Evolutionary conservation across 2,329 filamentous ascomycete genomes (phyloP), one percentile per base, ranked within the genome.

Genomic region (Colletotrichum sublineola): DNA sequence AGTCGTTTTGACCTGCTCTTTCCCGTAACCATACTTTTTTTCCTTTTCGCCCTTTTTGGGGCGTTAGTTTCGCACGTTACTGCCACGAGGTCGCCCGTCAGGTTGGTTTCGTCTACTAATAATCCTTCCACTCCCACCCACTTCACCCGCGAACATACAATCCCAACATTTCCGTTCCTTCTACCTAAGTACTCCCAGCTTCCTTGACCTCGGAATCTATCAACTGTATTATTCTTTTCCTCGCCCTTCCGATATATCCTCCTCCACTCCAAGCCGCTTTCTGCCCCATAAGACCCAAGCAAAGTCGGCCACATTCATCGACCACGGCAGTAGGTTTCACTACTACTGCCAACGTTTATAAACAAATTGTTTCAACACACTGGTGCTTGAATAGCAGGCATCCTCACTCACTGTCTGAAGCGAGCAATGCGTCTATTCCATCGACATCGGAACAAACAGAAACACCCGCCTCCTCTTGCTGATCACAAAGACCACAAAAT

Each of bases 351-450:
- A n/a, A 15, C 40, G 15, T 18, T 12, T 29, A 12, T 8, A 6
- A 40, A 12, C 12, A n/a, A 20, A 7, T 24, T 14, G 18, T n/a
- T 12, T 3, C n/a, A 24, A 4, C 7, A 6, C 12, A 31, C n/a
- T 5, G 29, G 38, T 63, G 69, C 9, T 61, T 70, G 36, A 56
- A 56, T 48, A 42, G n/a, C 14, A 61, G 38, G n/a, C 53, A 61
- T 11, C 18, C 24, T 18, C 38, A 31, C n/a, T 38, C 55, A 8
- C 24, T n/a, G 1, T 29, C n/a, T 42, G 15, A 63, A 36, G 20
- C n/a, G 55, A 48, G 65, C 18, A 38, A 73, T 73, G 70, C 66
- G 52, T 56, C 55, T 70, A 64, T 50, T 70, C 66, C 61, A 61
- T 44, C 61, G 46, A 11, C 55, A 61, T 61, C 66, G 61, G 6